Evolutionary conservation across 352 stramenopile species (phyloP).

Genomic region (Pythium sukuiense): DNA sequence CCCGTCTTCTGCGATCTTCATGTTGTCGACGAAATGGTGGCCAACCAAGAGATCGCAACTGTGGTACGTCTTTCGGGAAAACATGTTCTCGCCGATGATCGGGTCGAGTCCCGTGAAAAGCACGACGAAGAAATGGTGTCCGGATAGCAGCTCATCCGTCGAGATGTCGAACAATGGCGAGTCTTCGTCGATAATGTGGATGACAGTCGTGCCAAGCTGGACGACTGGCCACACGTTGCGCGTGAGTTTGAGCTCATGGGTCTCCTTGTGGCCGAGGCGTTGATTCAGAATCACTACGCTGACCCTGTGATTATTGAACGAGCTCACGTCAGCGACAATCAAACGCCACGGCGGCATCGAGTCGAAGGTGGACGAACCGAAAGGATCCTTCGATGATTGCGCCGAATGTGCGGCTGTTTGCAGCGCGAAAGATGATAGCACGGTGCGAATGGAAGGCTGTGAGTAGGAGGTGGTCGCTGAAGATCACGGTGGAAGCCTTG

Average conservation of each 20-base stretch:
- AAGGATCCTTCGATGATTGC: constrained; percentile 60
- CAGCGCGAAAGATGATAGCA: constrained; percentile 58
- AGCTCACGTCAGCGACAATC: background rate
- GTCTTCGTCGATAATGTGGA: constrained; percentile 55
- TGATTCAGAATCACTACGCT: constrained; percentile 56
- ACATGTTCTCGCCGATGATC: constrained; percentile 62
- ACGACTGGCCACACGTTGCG: constrained; percentile 69
- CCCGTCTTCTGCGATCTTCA: constrained; percentile 49
- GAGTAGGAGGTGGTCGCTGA: constrained; percentile 50
- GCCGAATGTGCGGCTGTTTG: constrained; percentile 55
- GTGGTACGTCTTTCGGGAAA: constrained; percentile 56
- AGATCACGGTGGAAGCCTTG: constrained; percentile 46
- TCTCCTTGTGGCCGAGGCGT: constrained; percentile 41
- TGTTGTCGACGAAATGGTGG: constrained; percentile 66
- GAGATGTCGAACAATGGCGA: constrained; percentile 48
- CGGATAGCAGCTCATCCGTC: constrained; percentile 48
- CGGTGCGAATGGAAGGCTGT: constrained; percentile 51
- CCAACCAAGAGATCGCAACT: constrained; percentile 58
- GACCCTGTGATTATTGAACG: constrained; percentile 26
- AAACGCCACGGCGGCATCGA: background rate
- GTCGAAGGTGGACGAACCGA: constrained; percentile 27
- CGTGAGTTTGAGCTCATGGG: constrained; percentile 53
- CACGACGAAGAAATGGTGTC: constrained; percentile 52
- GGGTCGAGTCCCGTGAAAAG: constrained; percentile 56
- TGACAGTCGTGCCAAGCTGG: constrained; percentile 52